A percentile compares a stretch with the other conserved stretches of the same genome.
Conservation (phyloP, 2,329 filamentous ascomycete genomes). For the Aspergillus uvarum region DNA sequence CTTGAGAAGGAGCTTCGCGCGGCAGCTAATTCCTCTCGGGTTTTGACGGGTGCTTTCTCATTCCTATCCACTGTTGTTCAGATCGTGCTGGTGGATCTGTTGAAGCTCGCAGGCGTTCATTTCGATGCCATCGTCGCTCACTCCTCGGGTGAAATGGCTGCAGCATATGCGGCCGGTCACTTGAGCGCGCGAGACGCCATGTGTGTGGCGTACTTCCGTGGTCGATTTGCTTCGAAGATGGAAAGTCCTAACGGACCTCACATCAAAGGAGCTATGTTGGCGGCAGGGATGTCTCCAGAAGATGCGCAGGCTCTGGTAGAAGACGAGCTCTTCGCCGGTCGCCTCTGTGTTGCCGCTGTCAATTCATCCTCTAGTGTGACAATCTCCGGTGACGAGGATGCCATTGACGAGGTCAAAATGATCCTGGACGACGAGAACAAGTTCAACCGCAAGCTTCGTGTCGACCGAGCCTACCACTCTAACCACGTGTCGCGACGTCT, state of each 20-base stretch:
- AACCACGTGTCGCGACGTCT: background rate
- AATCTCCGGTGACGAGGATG: constrained; percentile 8
- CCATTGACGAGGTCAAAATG: background rate
- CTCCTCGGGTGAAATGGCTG: constrained; percentile 54
- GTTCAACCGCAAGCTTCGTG: background rate
- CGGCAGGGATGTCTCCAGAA: constrained; percentile 28
- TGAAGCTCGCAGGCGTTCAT: constrained; percentile 32
- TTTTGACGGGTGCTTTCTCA: constrained; percentile 25
- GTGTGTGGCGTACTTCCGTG: constrained; percentile 49
- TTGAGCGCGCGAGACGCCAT: constrained; percentile 43
- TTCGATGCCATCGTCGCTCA: constrained; percentile 48
- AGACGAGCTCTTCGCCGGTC: too few species aligned
- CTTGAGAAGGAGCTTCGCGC: constrained; percentile 21
- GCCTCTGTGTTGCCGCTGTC: background rate
- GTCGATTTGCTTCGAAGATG: constrained; percentile 20
- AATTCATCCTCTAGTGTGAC: constrained; percentile 9
- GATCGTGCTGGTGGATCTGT: constrained; percentile 27
- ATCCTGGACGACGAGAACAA: background rate
- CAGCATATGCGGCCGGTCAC: constrained; percentile 52
- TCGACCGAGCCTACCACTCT: constrained; percentile 15
- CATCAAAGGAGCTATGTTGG: constrained; percentile 33
- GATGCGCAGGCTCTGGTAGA: constrained; percentile 20
- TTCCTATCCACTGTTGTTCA: constrained; percentile 29
- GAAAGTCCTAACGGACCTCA: background rate
- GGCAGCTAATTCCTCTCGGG: constrained; percentile 12